Evolutionary conservation across 73 alveolate species (phyloP).

Genomic region (Breviolum minutum): DNA sequence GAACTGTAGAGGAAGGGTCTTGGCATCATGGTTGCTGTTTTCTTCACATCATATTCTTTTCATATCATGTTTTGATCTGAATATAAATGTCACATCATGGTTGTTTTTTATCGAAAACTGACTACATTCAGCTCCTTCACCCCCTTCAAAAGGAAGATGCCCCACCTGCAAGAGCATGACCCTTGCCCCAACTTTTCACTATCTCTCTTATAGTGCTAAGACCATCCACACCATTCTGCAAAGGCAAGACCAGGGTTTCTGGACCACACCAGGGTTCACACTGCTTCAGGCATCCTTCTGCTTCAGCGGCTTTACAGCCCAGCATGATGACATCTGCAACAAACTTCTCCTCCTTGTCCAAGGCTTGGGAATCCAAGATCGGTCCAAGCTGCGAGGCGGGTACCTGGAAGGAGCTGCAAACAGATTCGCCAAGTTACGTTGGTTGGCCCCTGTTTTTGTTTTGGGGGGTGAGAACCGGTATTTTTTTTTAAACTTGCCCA

Average conservation of each 20-base stretch:
- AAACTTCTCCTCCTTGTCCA: constrained; percentile 75
- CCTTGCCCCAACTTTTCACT: constrained; percentile 33
- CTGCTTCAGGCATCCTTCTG: constrained; percentile 26
- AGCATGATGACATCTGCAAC: constrained; percentile 75
- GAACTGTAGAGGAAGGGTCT: background rate
- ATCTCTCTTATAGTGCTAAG: constrained; percentile 53
- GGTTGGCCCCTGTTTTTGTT: background rate
- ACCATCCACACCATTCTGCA: constrained; percentile 83
- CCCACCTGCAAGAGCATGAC: constrained; percentile 84
- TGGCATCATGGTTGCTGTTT: too few relatives aligned
- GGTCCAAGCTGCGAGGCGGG: constrained; percentile 67
- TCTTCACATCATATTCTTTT: too few relatives aligned
- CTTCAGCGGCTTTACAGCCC: constrained; percentile 73
- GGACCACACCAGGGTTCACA: constrained; percentile 64
- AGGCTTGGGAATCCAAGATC: constrained; percentile 61
- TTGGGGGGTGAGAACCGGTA: too few relatives aligned
- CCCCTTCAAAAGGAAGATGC: too few relatives aligned
- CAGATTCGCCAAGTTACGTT: background rate
- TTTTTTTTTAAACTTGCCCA: background rate
- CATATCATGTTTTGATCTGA: too few relatives aligned
- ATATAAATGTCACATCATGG: too few relatives aligned
- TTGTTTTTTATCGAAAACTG: too few relatives aligned
- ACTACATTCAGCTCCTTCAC: too few relatives aligned
- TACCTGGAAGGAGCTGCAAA: background rate
- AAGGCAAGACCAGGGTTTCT: constrained; percentile 5